phyloP scores from a whole-genome alignment of 305 asterid genomes.

The Fraxinus angustifolia region DNA sequence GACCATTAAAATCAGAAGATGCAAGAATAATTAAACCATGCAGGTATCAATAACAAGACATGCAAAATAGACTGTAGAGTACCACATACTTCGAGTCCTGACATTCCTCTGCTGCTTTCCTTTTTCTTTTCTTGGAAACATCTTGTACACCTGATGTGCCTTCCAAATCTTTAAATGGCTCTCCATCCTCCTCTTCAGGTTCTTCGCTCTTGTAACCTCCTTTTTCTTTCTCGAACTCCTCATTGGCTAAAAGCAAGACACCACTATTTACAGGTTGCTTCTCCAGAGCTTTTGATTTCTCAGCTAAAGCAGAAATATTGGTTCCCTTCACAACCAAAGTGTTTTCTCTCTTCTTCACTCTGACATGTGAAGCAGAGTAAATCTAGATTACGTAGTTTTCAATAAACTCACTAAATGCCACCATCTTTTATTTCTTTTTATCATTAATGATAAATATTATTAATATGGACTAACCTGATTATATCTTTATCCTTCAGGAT shows the following conservation, averaged over 20 bases:
- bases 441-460: not conserved
- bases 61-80: not conserved
- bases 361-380: slow-evolving; percentile 25
- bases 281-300: slow-evolving; percentile 39
- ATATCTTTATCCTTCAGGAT: slow-evolving; percentile 64
- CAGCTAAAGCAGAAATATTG: slow-evolving; percentile 30
- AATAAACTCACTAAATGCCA: slow-evolving; percentile 7
- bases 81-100: slow-evolving; percentile 48
- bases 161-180: slow-evolving; percentile 31
- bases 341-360: slow-evolving; percentile 58
- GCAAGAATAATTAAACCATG: slow-evolving; percentile 14
- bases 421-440: not conserved
- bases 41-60: not conserved
- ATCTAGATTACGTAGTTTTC: slow-evolving; percentile 12
- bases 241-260: slow-evolving; percentile 61
- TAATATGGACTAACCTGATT: slow-evolving; percentile 52
- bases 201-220: slow-evolving; percentile 62
- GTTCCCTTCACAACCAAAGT: slow-evolving; percentile 44
- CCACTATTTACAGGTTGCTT: slow-evolving; percentile 41
- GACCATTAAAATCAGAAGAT: slow-evolving; percentile 5
- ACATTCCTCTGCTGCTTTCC: slow-evolving; percentile 60
- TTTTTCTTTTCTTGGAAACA: slow-evolving; percentile 49
- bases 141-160: slow-evolving; percentile 32
- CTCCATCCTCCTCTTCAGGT: slow-evolving; percentile 34
- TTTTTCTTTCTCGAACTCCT: slow-evolving; percentile 57